Evolutionary conservation across 2,329 filamentous ascomycete genomes (phyloP).

Genomic region (Leptographium wingfieldii): DNA sequence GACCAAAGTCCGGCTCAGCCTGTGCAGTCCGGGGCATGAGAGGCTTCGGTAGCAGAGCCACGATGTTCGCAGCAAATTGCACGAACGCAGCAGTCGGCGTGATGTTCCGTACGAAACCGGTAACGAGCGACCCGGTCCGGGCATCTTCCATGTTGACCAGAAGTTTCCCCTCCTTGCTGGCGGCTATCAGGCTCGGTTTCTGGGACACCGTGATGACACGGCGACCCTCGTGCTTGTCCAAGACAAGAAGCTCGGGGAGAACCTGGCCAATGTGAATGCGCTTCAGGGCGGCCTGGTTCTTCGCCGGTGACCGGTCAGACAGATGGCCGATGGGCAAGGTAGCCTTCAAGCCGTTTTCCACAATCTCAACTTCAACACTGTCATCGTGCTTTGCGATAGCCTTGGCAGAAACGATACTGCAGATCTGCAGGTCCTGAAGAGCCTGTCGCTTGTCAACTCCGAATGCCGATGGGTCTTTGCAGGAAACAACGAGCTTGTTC

Average conservation of each 20-base stretch:
- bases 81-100: constrained; percentile 72
- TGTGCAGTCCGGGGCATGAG: constrained; percentile 61
- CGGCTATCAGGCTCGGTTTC: constrained; percentile 72
- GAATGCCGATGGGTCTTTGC: constrained; percentile 75
- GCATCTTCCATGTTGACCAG: constrained; percentile 61
- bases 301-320: constrained; percentile 70
- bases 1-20: constrained; percentile 57
- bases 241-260: constrained; percentile 65
- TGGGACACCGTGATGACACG: constrained; percentile 65
- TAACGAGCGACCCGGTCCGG: constrained; percentile 52
- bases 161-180: constrained; percentile 57
- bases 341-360: constrained; percentile 62
- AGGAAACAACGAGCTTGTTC: constrained; percentile 71
- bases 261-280: constrained; percentile 76
- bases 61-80: constrained; percentile 69
- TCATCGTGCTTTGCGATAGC: constrained; percentile 73
- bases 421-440: constrained; percentile 60
- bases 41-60: constrained; percentile 67
- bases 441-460: constrained; percentile 63
- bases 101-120: constrained; percentile 77
- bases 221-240: constrained; percentile 74
- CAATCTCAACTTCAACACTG: constrained; percentile 64
- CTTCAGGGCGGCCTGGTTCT: constrained; percentile 64
- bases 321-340: constrained; percentile 67
- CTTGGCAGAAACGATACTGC: constrained; percentile 62